Base-by-base conservation (phyloP, 2,329 filamentous ascomycete species). In the Metarhizium anisopliae region DNA sequence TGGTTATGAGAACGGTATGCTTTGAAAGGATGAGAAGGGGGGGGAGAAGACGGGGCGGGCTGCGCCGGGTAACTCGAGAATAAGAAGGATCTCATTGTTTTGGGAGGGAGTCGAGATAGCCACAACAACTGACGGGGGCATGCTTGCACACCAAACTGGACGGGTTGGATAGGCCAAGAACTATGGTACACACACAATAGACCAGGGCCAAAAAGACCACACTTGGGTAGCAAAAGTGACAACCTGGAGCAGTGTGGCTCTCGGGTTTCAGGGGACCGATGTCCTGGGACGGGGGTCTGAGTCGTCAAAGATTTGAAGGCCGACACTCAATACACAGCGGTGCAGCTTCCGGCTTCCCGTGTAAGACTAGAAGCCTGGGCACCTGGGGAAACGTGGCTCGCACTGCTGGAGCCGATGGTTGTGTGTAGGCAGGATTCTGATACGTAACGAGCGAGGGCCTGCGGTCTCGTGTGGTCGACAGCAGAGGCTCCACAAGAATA, bases 21-120 rank as follows among this genome's bases (percentile, higher is more conserved):
- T 35, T 18, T 47, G 16, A 3, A 29, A 14, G 25, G 42, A 45
- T 29, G 52, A 29, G 53, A 51, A n/a, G 47, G 50, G 43, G 51
- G 45, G 52, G 50, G 20, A 11, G 49, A 18, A n/a, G 58, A 54
- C 14, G 54, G 18, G 42, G 35, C 20, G 53, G 45, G n/a, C 35
- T 51, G 57, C 49, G 53, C 52, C 40, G 59, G 49, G 49, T 45
- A 51, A 52, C 40, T 54, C n/a, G 53, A 57, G 35, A 59, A 59
- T 32, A 59, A 52, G 18, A 59, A 52, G 25, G 54, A 60, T 52
- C 40, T 59, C 57, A 60, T 60, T 32, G 30, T 47, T n/a, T 30
- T 42, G 40, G 14, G 20, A 55, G 20, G 29, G 38, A 52, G 49
- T 52, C 51, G 38, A 47, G 36, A 57, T 35, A 42, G 50, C 38